These are phyloP conservation scores for Cichorium intybus DNA, from an alignment of 140 eudicot species.

Conservation along the genomic window DNA sequence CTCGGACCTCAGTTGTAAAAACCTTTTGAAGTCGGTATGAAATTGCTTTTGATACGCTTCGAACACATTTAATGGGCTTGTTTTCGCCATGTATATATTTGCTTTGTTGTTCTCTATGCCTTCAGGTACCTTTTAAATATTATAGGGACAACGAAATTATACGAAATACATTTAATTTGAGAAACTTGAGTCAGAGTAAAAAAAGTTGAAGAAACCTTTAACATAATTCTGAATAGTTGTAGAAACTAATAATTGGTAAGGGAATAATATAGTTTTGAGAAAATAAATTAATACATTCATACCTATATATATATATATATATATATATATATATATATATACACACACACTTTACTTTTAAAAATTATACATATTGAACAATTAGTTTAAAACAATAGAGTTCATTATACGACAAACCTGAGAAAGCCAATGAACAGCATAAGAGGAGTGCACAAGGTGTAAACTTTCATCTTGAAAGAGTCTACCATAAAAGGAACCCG, in stretches of 20 bases:
- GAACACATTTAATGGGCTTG: conserved; percentile 21
- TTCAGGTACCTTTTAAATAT: not conserved
- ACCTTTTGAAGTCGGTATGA: conserved; percentile 27
- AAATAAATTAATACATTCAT: not conserved
- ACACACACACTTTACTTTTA: no score
- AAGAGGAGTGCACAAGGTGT: conserved; percentile 35
- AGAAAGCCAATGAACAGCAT: conserved; percentile 35
- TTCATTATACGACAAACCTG: not conserved
- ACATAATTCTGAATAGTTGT: no score
- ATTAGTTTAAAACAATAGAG: not conserved
- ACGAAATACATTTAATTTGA: no score
- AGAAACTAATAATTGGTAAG: no score
- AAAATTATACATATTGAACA: no score
- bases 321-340: no score
- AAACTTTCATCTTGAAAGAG: conserved; percentile 21
- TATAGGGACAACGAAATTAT: not conserved
- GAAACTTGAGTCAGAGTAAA: no score
- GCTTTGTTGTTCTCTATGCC: conserved; percentile 8
- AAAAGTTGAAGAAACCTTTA: no score
- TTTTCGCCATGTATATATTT: not conserved
- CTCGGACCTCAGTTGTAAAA: conserved; percentile 15
- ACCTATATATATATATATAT: no score
- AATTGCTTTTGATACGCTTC: conserved; percentile 30
- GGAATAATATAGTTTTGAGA: no score
- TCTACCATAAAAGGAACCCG: conserved; percentile 41